A percentile compares a stretch with the other conserved stretches of the same genome.
Conservation (phyloP, 371 early-diverging fungal species). For the Basidiobolus meristosporus region DNA sequence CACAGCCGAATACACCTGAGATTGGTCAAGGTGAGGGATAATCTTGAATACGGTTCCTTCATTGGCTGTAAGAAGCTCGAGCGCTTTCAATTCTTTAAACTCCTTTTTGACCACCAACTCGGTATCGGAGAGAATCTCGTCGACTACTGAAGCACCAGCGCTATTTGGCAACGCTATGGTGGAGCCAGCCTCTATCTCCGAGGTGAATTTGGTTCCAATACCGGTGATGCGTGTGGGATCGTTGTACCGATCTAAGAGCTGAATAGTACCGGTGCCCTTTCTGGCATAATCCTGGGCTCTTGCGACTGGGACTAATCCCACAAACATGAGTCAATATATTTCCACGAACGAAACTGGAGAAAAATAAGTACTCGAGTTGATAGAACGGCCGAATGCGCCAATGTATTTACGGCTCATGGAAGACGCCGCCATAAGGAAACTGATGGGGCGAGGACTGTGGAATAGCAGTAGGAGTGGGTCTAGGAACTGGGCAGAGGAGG, state of each 20-base stretch:
- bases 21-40: constrained; percentile 78
- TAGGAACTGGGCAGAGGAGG: constrained; percentile 37
- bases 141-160: constrained; percentile 45
- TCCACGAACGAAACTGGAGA: too few relatives aligned
- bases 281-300: constrained; percentile 79
- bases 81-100: constrained; percentile 39
- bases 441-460: constrained; percentile 55
- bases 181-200: constrained; percentile 36
- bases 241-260: constrained; percentile 28
- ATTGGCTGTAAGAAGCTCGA: constrained; percentile 25
- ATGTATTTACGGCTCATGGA: constrained; percentile 64
- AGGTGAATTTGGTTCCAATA: constrained; percentile 41
- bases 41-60: constrained; percentile 51
- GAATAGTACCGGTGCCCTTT: constrained; percentile 47
- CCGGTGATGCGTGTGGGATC: constrained; percentile 49
- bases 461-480: constrained; percentile 72
- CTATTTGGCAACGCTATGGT: constrained; percentile 37
- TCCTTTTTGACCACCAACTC: constrained; percentile 33
- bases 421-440: constrained; percentile 66
- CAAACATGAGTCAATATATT: not conserved
- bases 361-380: constrained; percentile 36
- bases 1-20: constrained; percentile 63
- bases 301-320: constrained; percentile 61
- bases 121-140: constrained; percentile 64
- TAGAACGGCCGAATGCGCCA: constrained; percentile 50